A percentile compares a stretch with the other conserved stretches of the same genome.
Conservation (phyloP, 2,329 filamentous ascomycete genomes). For the Fusarium solani-melongenae region DNA sequence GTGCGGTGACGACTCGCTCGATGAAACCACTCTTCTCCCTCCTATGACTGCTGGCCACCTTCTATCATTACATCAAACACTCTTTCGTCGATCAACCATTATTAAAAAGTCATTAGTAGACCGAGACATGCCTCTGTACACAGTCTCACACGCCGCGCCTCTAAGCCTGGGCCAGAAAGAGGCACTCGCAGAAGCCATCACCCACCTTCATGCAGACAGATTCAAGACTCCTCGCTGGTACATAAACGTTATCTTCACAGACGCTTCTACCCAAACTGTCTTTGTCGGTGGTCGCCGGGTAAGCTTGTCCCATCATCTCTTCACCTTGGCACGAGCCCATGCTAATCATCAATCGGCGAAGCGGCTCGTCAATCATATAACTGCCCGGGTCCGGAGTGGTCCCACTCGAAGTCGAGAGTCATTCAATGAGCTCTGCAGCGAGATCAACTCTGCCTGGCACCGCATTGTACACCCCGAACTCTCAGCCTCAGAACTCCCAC, state of each 20-base stretch:
- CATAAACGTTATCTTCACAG: not conserved
- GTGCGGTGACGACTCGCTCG: not conserved
- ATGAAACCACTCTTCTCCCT: not conserved
- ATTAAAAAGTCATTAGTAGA: not conserved
- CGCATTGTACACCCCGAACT: not conserved
- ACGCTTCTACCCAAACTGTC: not conserved
- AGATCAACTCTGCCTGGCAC: not conserved
- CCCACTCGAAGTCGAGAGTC: not conserved
- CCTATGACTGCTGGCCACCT: not conserved
- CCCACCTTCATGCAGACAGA: not conserved
- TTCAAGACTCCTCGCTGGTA: not conserved
- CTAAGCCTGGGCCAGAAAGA: not conserved
- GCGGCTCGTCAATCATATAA: not conserved
- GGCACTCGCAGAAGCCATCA: not conserved
- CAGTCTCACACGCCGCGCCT: not conserved
- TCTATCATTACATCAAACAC: not conserved
- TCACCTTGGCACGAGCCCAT: not conserved
- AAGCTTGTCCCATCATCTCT: not conserved
- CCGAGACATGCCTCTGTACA: not conserved
- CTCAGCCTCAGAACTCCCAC: not conserved
- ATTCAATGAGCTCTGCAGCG: not conserved
- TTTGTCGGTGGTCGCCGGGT: not conserved
- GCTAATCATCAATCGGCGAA: not conserved
- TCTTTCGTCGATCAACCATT: rapidly evolving
- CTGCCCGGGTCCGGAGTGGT: not conserved